phyloP scores from a whole-genome alignment of 371 early-diverging fungal species.

The Mortierella sp. region DNA sequence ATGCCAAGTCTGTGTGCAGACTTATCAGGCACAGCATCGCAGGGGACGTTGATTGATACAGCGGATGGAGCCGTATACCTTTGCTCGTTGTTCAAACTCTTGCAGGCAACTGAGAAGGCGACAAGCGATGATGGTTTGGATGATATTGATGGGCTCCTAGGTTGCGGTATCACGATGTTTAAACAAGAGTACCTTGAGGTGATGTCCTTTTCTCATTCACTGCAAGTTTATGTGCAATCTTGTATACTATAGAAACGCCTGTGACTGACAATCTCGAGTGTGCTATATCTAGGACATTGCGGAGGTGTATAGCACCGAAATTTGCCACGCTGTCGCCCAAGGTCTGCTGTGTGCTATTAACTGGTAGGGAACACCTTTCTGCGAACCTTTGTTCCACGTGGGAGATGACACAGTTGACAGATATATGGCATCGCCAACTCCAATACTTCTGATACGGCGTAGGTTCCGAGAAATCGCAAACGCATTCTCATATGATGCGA shows the following conservation, averaged over 20 bases:
- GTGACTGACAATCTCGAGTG: not conserved
- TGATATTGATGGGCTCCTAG: conserved; percentile 80
- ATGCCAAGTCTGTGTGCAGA: conserved; percentile 49
- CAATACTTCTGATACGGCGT: not conserved
- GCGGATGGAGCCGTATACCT: conserved; percentile 62
- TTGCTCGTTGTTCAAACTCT: conserved; percentile 77
- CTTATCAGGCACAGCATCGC: conserved; percentile 11
- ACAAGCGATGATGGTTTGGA: conserved; percentile 65
- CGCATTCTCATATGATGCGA: conserved; percentile 65
- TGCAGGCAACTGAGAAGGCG: conserved; percentile 77
- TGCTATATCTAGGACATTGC: conserved; percentile 22
- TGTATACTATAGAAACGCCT: too few relatives aligned
- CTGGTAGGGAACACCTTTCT: too few relatives aligned
- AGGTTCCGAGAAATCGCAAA: conserved; percentile 83
- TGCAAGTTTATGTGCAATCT: too few relatives aligned
- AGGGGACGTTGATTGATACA: conserved; percentile 14
- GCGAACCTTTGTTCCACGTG: too few relatives aligned
- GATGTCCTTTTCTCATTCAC: not conserved
- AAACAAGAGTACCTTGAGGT: conserved; percentile 58
- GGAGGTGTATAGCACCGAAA: conserved; percentile 29
- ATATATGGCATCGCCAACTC: too few relatives aligned
- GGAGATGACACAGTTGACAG: too few relatives aligned
- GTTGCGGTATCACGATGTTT: conserved; percentile 72
- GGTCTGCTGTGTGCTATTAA: conserved; percentile 68
- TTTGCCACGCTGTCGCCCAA: conserved; percentile 58